phyloP scores from a whole-genome alignment of 129 eudicot species.

The Escallonia rubra region DNA sequence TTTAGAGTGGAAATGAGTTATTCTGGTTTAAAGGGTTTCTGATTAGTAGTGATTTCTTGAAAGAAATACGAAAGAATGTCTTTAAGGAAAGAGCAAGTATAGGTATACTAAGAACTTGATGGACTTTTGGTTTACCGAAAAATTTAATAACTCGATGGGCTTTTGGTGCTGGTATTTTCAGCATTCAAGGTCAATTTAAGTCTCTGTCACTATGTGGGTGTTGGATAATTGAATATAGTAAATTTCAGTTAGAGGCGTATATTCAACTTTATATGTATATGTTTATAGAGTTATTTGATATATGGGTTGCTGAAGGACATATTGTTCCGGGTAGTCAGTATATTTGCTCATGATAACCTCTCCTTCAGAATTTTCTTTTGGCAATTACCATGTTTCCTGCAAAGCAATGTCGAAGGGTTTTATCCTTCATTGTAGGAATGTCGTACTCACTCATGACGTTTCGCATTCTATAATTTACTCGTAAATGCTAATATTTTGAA shows the following conservation, averaged over 20 bases:
- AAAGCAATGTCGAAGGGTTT: too few relatives aligned
- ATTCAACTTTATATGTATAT: too few relatives aligned
- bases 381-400: too few relatives aligned
- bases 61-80: background rate
- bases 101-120: background rate
- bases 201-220: background rate
- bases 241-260: too few relatives aligned
- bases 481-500: background rate
- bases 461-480: background rate
- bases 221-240: too few relatives aligned
- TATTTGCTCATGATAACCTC: background rate
- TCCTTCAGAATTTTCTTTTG: too few relatives aligned
- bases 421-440: too few relatives aligned
- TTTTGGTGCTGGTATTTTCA: background rate
- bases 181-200: background rate
- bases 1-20: background rate
- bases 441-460: background rate
- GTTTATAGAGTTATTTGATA: background rate
- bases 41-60: background rate
- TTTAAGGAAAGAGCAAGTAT: background rate
- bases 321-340: background rate
- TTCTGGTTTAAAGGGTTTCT: background rate
- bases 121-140: background rate
- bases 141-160: background rate
- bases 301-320: background rate